Evolutionary conservation across 805 yeast genomes (phyloP), one percentile per base, ranked within the genome.

Genomic region (Candida nanaspora): DNA sequence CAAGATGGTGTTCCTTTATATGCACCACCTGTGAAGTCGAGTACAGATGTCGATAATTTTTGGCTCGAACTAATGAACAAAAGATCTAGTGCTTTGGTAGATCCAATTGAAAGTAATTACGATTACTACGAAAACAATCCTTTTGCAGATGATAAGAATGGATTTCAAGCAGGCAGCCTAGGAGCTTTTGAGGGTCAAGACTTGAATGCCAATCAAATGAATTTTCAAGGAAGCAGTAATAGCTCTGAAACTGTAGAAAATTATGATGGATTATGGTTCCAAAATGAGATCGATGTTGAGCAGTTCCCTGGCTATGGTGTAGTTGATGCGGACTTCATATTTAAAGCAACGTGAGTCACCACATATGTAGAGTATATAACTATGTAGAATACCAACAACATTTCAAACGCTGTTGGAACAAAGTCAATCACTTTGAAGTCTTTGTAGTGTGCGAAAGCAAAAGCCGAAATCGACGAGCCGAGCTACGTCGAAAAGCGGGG

Each of bases 21-120:
- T 23, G 37, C 28, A 23, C 29, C 37, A 7, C n/a, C 3, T 6
- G n/a, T 19, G 33, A 35, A 39, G 11, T 44, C 56, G 9, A 42
- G 41, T 32, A 44, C 16, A 11, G 51, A 49, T 16, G 35, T 51
- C 21, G 60, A 55, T 34, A 48, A 39, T 32, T 55, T 55, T 39
- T 57, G 62, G 62, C 38, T 43, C 18, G 53, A 52, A 6, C 33
- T 47, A 31, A 39, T 51, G 15, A 20, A 6, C 4, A 28, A 36
- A 14, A 22, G 22, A 21, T 13, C 22, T 4, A 27, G 9, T 18
- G 27, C 14, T 8, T n/a, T n/a, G n/a, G n/a, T n/a, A n/a, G n/a
- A n/a, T n/a, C n/a, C n/a, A n/a, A n/a, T n/a, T n/a, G n/a, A n/a
- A n/a, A 25, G 13, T 25, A 25, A 25, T 13, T 9, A 25, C 28